These are phyloP conservation scores for Serendipita sp. DNA, from an alignment of 768 basidiomycete species.

Conservation along the genomic window DNA sequence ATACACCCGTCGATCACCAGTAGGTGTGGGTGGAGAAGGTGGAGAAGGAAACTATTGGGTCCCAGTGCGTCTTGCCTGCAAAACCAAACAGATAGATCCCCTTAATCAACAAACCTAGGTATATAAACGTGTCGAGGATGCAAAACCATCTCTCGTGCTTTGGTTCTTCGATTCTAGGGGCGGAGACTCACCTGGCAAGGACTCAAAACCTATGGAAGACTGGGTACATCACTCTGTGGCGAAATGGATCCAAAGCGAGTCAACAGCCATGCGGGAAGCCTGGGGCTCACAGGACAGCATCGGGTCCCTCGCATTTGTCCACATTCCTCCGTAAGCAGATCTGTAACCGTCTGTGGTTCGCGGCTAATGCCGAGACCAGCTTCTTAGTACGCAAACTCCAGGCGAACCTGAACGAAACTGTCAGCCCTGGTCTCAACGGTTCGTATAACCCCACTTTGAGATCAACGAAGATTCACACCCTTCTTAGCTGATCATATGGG, in stretches of 20 bases:
- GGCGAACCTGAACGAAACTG: constrained; percentile 24
- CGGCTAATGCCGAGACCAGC: constrained; percentile 12
- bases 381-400: constrained; percentile 23
- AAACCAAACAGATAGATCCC: neutral
- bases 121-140: constrained; percentile 19
- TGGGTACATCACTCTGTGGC: constrained; percentile 55
- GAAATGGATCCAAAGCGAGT: constrained; percentile 42
- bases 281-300: constrained; percentile 42
- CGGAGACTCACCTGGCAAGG: constrained; percentile 31
- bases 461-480: neutral
- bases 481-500: constrained; percentile 26
- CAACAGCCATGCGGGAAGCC: constrained; percentile 32
- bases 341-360: neutral
- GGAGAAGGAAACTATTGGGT: constrained; percentile 69
- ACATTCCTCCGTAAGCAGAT: constrained; percentile 50
- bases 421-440: constrained; percentile 31
- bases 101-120: neutral
- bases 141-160: constrained; percentile 36
- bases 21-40: constrained; percentile 43
- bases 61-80: constrained; percentile 29
- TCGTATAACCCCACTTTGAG: neutral
- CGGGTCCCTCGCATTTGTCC: constrained; percentile 53
- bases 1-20: constrained; percentile 46
- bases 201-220: constrained; percentile 36
- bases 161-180: constrained; percentile 74